Evolutionary conservation across 148 eudicot species (phyloP).

Genomic region (Nepenthes mirabilis): DNA sequence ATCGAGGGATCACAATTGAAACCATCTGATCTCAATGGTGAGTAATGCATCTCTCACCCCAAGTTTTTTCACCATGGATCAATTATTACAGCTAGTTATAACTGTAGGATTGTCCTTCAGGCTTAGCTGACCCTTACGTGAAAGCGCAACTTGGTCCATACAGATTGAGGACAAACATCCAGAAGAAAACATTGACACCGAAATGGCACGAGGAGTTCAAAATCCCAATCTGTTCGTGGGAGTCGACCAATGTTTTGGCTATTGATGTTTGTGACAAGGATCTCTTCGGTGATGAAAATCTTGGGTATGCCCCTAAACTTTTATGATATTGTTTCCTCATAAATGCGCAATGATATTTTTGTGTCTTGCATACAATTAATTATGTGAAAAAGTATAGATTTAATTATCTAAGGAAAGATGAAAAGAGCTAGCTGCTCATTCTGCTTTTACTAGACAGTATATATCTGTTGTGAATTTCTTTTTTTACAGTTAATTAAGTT

Average conservation of each 20-base stretch:
- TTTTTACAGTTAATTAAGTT: no score
- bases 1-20: conserved; percentile 70
- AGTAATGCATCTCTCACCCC: conserved; percentile 7
- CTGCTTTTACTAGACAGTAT: no score
- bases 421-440: no score
- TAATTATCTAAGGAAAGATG: no score
- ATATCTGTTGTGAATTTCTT: no score
- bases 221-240: conserved; percentile 76
- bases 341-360: no score
- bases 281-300: conserved; percentile 53
- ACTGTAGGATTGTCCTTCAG: conserved; percentile 33
- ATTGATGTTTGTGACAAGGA: conserved; percentile 88
- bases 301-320: conserved; percentile 46
- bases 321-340: not conserved
- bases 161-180: conserved; percentile 66
- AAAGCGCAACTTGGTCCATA: conserved; percentile 73
- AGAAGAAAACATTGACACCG: conserved; percentile 71
- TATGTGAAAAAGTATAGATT: no score
- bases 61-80: not conserved
- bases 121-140: conserved; percentile 87
- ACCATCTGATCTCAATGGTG: conserved; percentile 84
- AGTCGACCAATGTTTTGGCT: conserved; percentile 39
- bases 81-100: conserved; percentile 4
- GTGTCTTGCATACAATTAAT: no score
- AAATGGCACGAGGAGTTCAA: conserved; percentile 90